phyloP scores from a whole-genome alignment of 441 rosid species.

The Isatis lusitanica region DNA sequence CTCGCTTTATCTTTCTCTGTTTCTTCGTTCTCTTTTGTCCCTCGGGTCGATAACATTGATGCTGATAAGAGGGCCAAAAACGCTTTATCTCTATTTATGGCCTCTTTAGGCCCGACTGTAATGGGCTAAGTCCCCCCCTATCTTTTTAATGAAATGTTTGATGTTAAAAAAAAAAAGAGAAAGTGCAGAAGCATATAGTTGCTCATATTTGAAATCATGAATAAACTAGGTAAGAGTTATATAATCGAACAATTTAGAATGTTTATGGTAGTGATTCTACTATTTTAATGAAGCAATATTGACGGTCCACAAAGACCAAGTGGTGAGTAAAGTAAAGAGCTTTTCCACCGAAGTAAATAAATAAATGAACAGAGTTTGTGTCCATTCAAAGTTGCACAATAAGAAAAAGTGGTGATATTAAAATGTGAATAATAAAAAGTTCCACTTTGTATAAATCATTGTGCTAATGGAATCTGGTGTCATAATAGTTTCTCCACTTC shows the following conservation, averaged over 20 bases:
- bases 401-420: conserved; percentile 28
- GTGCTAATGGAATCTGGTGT: conserved; percentile 48
- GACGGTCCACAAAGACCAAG: conserved; percentile 28
- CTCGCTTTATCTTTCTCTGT: too few relatives aligned
- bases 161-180: too few relatives aligned
- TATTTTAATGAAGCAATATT: conserved; percentile 16
- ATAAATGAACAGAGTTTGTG: conserved; percentile 26
- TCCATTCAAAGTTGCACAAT: conserved; percentile 35
- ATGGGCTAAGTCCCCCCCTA: too few relatives aligned
- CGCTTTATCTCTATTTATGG: too few relatives aligned
- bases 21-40: too few relatives aligned
- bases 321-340: conserved; percentile 26
- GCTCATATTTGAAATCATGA: not conserved
- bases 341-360: conserved; percentile 28
- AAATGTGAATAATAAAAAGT: conserved; percentile 16
- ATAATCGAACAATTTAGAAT: not conserved
- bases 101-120: too few relatives aligned
- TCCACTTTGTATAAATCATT: conserved; percentile 38
- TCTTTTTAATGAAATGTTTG: too few relatives aligned
- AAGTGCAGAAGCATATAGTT: not conserved
- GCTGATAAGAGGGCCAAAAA: too few relatives aligned
- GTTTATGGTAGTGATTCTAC: conserved; percentile 4
- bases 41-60: too few relatives aligned
- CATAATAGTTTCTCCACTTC: conserved; percentile 52
- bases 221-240: not conserved